A percentile compares a stretch with the other conserved stretches of the same genome.
Conservation (phyloP, 768 basidiomycete genomes). For the Phaeotremella fagi region DNA sequence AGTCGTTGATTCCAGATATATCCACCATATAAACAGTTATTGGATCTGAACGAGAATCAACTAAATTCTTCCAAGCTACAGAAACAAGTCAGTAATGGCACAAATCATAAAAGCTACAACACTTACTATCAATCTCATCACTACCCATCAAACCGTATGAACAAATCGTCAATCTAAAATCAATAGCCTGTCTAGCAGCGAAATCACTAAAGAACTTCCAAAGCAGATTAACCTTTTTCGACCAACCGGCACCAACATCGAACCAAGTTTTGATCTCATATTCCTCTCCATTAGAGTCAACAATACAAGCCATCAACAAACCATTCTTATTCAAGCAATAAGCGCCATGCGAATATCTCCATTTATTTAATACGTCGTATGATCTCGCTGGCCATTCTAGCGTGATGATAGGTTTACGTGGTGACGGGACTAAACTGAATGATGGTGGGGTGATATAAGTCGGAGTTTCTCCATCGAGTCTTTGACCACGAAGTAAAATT, state of each 20-base stretch:
- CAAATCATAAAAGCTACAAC: background rate
- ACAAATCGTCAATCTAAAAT: slow-evolving; percentile 19
- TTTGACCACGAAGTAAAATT: background rate
- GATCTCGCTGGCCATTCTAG: slow-evolving; percentile 32
- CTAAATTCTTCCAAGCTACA: slow-evolving; percentile 16
- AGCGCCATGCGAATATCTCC: slow-evolving; percentile 19
- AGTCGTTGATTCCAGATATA: background rate
- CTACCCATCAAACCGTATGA: slow-evolving; percentile 7
- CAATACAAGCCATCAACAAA: slow-evolving; percentile 13
- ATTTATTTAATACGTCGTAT: slow-evolving; percentile 33
- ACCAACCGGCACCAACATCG: background rate
- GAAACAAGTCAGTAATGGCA: background rate
- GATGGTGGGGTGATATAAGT: slow-evolving; percentile 11
- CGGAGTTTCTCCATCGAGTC: background rate
- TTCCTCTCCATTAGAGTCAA: slow-evolving; percentile 30
- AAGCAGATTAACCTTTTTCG: slow-evolving; percentile 5
- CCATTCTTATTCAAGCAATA: slow-evolving; percentile 12
- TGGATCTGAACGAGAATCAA: background rate
- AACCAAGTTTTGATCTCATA: slow-evolving; percentile 19
- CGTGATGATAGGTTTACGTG: slow-evolving; percentile 17
- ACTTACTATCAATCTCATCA: slow-evolving; percentile 26
- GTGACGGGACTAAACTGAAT: slow-evolving; percentile 25
- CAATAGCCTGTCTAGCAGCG: slow-evolving; percentile 9
- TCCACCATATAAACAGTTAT: slow-evolving; percentile 14
- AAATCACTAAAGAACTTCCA: slow-evolving; percentile 11